These are phyloP conservation scores for Pythium aquatile DNA, from an alignment of 352 stramenopile genomes.

Conservation along the genomic window DNA sequence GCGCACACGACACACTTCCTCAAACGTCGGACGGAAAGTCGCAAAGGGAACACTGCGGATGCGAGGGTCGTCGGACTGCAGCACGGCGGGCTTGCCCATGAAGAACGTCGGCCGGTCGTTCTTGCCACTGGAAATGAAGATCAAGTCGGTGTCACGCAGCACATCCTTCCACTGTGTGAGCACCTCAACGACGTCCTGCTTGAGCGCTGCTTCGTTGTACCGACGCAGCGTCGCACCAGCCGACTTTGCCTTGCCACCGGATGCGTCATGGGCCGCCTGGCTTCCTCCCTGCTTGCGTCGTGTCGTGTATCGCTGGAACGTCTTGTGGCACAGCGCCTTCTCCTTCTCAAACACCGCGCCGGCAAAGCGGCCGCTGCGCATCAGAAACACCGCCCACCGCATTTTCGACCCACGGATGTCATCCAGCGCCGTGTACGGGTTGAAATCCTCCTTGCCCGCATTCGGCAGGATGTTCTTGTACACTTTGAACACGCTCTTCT, in stretches of 20 bases:
- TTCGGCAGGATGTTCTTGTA: conserved; percentile 70
- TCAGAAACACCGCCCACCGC: conserved; percentile 84
- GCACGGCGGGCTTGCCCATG: conserved; percentile 58
- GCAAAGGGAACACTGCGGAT: conserved; percentile 81
- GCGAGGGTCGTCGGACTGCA: conserved; percentile 55
- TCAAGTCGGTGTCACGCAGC: conserved; percentile 50
- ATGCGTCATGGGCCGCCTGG: conserved; percentile 86
- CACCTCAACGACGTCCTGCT: conserved; percentile 85
- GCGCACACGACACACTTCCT: conserved; percentile 79
- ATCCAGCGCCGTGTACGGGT: conserved; percentile 54
- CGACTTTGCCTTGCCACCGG: conserved; percentile 88
- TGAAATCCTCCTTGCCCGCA: conserved; percentile 50
- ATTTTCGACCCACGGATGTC: conserved; percentile 54
- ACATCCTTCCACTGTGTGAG: conserved; percentile 80
- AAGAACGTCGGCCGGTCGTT: conserved; percentile 82
- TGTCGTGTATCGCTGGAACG: conserved; percentile 92
- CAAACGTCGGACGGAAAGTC: conserved; percentile 83
- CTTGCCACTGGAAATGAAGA: conserved; percentile 73
- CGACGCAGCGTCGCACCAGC: conserved; percentile 90
- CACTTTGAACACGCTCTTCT: conserved; percentile 73
- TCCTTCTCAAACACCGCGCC: conserved; percentile 88
- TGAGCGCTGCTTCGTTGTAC: conserved; percentile 90
- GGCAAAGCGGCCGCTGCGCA: conserved; percentile 92
- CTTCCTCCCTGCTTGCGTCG: conserved; percentile 92
- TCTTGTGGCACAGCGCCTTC: conserved; percentile 90